These are phyloP conservation scores for Wallacemonas rigidus DNA, from an alignment of 208 protist species.

Conservation along the genomic window DNA sequence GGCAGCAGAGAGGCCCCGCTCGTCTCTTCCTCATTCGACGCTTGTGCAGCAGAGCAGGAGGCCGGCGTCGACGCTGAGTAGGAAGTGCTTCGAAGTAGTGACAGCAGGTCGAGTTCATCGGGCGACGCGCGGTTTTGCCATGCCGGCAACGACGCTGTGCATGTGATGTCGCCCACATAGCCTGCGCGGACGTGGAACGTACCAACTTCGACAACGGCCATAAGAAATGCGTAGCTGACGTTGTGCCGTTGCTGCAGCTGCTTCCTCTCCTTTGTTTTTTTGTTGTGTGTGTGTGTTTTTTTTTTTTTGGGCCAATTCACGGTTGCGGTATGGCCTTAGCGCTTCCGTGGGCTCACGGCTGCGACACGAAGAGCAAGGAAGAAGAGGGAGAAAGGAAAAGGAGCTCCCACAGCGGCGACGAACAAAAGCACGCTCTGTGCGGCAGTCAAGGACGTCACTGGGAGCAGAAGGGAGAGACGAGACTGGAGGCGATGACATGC, in stretches of 20 bases:
- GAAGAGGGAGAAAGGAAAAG: neutral
- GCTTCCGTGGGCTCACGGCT: no score
- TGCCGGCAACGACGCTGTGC: slow-evolving; percentile 48
- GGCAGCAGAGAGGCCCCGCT: slow-evolving; percentile 19
- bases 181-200: slow-evolving; percentile 65
- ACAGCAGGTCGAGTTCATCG: slow-evolving; percentile 51
- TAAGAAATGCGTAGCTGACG: slow-evolving; percentile 4
- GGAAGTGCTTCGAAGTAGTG: slow-evolving; percentile 37
- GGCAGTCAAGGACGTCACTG: no score
- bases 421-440: no score
- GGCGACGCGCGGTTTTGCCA: slow-evolving; percentile 26
- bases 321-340: no score
- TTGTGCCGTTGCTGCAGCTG: no score
- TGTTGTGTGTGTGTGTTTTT: neutral
- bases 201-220: slow-evolving; percentile 86
- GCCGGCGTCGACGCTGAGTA: neutral
- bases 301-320: no score
- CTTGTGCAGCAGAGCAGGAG: slow-evolving; percentile 12
- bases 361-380: neutral
- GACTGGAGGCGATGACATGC: no score
- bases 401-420: neutral
- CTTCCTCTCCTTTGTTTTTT: neutral
- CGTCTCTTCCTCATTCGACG: slow-evolving; percentile 6
- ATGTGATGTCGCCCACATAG: slow-evolving; percentile 72
- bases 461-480: no score